These are phyloP conservation scores for Fusarium caatingaense DNA, from an alignment of 2,329 filamentous ascomycete genomes.

Conservation along the genomic window DNA sequence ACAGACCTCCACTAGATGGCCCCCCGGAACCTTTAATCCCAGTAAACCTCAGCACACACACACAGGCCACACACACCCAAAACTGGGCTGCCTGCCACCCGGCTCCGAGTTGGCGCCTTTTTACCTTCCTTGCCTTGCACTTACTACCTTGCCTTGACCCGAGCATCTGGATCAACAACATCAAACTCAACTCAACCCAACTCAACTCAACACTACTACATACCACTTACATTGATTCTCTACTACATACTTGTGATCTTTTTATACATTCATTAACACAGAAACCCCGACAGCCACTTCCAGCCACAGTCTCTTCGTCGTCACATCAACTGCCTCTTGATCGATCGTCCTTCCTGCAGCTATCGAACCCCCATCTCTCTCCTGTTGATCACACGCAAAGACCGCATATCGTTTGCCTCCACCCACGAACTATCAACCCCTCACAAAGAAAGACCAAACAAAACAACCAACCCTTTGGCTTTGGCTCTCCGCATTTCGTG, in stretches of 20 bases:
- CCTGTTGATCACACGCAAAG: slow-evolving; percentile 39
- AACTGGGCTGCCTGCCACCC: slow-evolving; percentile 46
- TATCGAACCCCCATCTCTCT: slow-evolving; percentile 36
- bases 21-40: slow-evolving; percentile 16
- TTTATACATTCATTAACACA: neutral
- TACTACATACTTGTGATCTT: neutral
- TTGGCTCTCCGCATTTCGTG: slow-evolving; percentile 31
- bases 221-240: neutral
- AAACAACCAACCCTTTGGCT: slow-evolving; percentile 4
- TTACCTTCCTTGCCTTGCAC: slow-evolving; percentile 13
- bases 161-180: slow-evolving; percentile 47
- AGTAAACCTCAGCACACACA: slow-evolving; percentile 27
- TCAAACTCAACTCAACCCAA: slow-evolving; percentile 10
- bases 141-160: slow-evolving; percentile 31
- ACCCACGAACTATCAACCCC: slow-evolving; percentile 38
- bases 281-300: slow-evolving; percentile 1
- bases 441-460: slow-evolving; percentile 24
- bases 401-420: slow-evolving; percentile 39
- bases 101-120: slow-evolving; percentile 38
- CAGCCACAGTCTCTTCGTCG: slow-evolving; percentile 5
- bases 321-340: slow-evolving; percentile 11
- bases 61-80: slow-evolving; percentile 31
- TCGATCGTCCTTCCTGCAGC: slow-evolving; percentile 24
- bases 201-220: neutral
- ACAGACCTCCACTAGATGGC: slow-evolving; percentile 3